Evolutionary conservation across 495 filamentous ascomycete genomes (phyloP), one percentile per base, ranked within the genome.

Genomic region (Penicillium daleae): DNA sequence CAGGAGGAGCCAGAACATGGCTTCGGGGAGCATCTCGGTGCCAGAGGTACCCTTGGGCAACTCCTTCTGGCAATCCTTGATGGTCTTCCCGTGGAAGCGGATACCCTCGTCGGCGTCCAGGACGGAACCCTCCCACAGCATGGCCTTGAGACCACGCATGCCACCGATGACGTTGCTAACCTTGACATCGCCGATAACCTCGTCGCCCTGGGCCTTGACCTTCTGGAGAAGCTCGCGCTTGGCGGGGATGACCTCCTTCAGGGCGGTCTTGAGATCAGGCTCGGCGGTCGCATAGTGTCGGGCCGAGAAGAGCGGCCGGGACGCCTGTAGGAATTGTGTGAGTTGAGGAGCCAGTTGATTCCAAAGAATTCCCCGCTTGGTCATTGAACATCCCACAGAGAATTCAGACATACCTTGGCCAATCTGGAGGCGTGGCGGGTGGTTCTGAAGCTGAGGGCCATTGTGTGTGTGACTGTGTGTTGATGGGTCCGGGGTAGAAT

Each of bases 1-100:
- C 62, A 99, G 79, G 17, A 99, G 89, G 27, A 99, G 89, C 95
- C 95, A 99, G 85, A 99, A 99, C 95, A 99, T 98, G 72, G 93
- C 89, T 78, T 99, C 95, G 39, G 95, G 95, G 3, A 99, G 88
- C 96, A 98, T 98, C 81, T 99, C 94, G n/a, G 92, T 95, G 60
- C 95, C 95, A 3, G 90, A 86, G 58, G 86, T 91, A 56, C 93
- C 95, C 81, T 97, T 97, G 68, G 95, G 95, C 8, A 99, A 86
- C 72, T 96, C 87, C 60, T 86, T 85, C 71, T 97, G 93, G 84
- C 95, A 99, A 72, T 99, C 95, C 80, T 95, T 96, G 83, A 99
- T 99, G 52, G 92, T 97, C 68, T 89, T 88, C 69, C 96, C 96
- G 74, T 97, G 95, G 85, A 99, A 99, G 53, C 95, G 91, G 72